Base-by-base conservation (phyloP, 139 green algal species). In the Dunaliella primolecta region DNA sequence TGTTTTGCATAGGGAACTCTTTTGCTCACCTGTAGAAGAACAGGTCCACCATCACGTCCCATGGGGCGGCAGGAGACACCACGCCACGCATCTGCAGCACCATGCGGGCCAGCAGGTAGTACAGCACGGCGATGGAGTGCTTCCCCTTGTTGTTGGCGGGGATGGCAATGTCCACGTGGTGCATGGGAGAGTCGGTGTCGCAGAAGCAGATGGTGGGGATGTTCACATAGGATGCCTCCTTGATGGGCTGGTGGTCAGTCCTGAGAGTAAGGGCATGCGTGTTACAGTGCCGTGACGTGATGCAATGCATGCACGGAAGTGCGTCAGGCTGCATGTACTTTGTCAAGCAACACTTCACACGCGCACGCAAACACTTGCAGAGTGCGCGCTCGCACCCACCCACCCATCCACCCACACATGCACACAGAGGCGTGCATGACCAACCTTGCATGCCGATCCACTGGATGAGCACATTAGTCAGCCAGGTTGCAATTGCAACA, bases 181-280 rank as follows among this genome's bases (percentile, higher is more conserved):
- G 89, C 87, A 98, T 90, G 3, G 95, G 91, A 24, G 95, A 98
- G 93, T 99, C 97, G 30, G 97, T 99, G 94, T 99, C 97, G 93
- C 95, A 98, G 93, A 99, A 99, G 2, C 97, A 97, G 84, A 99
- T 99, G 78, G 95, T 98, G 81, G 97, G 97, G 89, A 99, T 98
- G 96, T 99, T 99, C 90, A 98, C 94, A 90, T 99, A 98, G 36
- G 95, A 91, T 3, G 97, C 94, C 95, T 99, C 97, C 85, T 94
- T 95, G 87, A 98, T 97, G 71, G 97, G 96, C 96, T 99, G 97
- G 88, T 97, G 95, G 92, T 98, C 95, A 55, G 91, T 93, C 84
- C 91, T 86, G 57, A 78, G 87, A 33, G 35, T 36, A 81, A 70
- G 77, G 34, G 21, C 32, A 64, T 35, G 77, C 35, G 33, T 23